Base-by-base conservation (phyloP, 2,329 filamentous ascomycete genomes). In the Colletotrichum sp. region DNA sequence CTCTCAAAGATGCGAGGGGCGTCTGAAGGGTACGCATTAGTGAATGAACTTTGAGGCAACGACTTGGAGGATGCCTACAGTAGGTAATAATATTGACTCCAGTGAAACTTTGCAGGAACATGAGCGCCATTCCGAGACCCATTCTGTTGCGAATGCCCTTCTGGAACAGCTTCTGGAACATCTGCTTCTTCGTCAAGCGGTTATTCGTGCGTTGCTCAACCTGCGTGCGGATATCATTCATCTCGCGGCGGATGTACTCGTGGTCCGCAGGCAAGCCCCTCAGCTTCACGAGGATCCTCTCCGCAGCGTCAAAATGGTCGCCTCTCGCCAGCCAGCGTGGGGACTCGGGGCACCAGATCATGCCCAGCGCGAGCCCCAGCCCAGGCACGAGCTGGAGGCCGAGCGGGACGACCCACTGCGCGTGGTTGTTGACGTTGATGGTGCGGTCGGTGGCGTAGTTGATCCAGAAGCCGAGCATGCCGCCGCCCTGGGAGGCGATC, bases 51-150 rank as follows among this genome's bases (percentile, higher is more conserved):
- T 13, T 22, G 44, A 0, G 1, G 44, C 0, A 8, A 22, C 0
- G 44, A 13, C 44, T 3, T 22, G 1, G 10, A 24, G 0, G 12
- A 52, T 8, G 8, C 44, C 13, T 22, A 52, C 44, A 93, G 82
- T 92, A 93, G 5, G 90, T 90, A 68, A 93, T 92, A 36, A 92
- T 90, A 80, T 92, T 90, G 77, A 90, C 89, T 62, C 91, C 82
- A 1, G 82, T 83, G 62, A 84, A 81, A 34, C 81, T 81, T 77
- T 85, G 82, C 7, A 83, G 76, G 39, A 84, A 83, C 83, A 85
- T 84, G 89, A 92, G 89, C 86, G 91, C 78, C 89, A 86, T 44
- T 59, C 84, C 90, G 84, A 92, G 77, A 83, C 89, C 52, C 86
- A 87, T 18, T 82, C 89, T 10, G 88, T 90, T 83, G 30, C 83